Percentiles rank a stretch among this genome's conserved stretches.
Evolutionary conservation across 306 rosid species (phyloP).

Genomic region (Fagus crenata): DNA sequence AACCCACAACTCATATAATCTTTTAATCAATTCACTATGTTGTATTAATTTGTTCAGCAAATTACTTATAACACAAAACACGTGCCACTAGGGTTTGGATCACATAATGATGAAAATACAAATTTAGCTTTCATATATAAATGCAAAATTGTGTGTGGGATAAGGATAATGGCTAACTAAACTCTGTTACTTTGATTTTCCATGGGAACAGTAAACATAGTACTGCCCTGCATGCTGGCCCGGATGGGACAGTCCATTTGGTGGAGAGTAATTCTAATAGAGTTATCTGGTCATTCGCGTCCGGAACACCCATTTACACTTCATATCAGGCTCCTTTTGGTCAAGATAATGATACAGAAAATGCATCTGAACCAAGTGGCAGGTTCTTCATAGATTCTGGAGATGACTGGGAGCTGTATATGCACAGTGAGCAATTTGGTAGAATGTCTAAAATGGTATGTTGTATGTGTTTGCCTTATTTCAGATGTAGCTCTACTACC

Average conservation of each 20-base stretch:
- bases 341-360: slow-evolving; percentile 42
- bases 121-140: background rate
- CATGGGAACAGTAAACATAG: slow-evolving; percentile 36
- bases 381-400: slow-evolving; percentile 60
- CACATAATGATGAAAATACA: background rate
- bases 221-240: slow-evolving; percentile 52
- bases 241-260: slow-evolving; percentile 65
- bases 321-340: slow-evolving; percentile 49
- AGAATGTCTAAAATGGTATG: slow-evolving; percentile 46
- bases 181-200: slow-evolving; percentile 2
- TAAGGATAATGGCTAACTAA: background rate
- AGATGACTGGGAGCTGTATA: slow-evolving; percentile 69
- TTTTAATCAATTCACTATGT: background rate
- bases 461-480: slow-evolving; percentile 14
- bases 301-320: slow-evolving; percentile 62
- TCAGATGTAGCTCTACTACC: background rate
- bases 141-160: background rate
- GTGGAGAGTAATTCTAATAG: slow-evolving; percentile 49
- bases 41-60: background rate
- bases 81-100: no score
- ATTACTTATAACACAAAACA: background rate
- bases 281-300: slow-evolving; percentile 64
- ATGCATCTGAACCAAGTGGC: slow-evolving; percentile 27
- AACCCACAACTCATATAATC: background rate
- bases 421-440: slow-evolving; percentile 49